Evolutionary conservation across 352 stramenopile genomes (phyloP).

Genomic region (Globisporangium irregulare): DNA sequence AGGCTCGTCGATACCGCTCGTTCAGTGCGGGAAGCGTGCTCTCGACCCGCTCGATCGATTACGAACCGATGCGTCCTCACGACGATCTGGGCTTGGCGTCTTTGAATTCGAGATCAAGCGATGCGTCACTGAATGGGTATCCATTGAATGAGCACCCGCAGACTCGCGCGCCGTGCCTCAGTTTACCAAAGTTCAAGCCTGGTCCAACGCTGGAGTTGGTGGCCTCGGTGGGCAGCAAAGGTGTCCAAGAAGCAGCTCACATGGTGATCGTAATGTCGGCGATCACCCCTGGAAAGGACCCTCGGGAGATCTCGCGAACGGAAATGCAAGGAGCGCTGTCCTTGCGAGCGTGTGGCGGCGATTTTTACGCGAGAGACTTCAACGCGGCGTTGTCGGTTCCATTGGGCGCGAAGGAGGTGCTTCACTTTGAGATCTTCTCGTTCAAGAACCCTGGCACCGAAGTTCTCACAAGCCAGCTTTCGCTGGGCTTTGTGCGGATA

Average conservation of each 20-base stretch:
- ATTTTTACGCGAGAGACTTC: constrained; percentile 81
- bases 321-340: constrained; percentile 73
- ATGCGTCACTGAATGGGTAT: constrained; percentile 8
- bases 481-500: constrained; percentile 73
- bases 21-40: constrained; percentile 71
- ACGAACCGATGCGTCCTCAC: constrained; percentile 27
- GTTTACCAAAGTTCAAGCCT: constrained; percentile 63
- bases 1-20: constrained; percentile 39
- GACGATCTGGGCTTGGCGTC: constrained; percentile 43
- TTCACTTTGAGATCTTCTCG: constrained; percentile 81
- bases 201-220: constrained; percentile 62
- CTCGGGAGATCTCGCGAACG: constrained; percentile 66
- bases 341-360: constrained; percentile 62
- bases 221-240: constrained; percentile 73
- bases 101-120: constrained; percentile 29
- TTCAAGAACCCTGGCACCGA: constrained; percentile 61
- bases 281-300: constrained; percentile 43
- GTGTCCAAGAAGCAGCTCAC: constrained; percentile 56
- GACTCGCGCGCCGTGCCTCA: constrained; percentile 59
- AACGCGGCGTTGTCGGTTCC: constrained; percentile 68
- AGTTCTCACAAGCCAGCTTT: constrained; percentile 51
- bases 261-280: constrained; percentile 74
- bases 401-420: constrained; percentile 50
- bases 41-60: constrained; percentile 30
- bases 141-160: constrained; percentile 23